These are phyloP conservation scores for Alisma plantagoaquatica DNA, from an alignment of 106 monocot genomes.

Conservation along the genomic window DNA sequence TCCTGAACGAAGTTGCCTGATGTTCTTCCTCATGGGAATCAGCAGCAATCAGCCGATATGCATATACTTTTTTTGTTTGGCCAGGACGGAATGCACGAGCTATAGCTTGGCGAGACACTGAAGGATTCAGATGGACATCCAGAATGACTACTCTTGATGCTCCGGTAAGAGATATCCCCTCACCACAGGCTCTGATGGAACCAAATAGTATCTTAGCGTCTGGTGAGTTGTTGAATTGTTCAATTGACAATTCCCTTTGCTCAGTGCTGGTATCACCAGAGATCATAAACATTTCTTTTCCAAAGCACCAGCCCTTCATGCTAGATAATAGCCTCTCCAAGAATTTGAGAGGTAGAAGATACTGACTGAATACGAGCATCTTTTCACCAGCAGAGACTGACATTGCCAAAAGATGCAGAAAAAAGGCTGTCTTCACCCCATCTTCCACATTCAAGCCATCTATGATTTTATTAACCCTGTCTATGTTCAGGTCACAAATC, in stretches of 20 bases:
- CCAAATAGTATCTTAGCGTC: constrained; percentile 83
- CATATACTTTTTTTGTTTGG: constrained; percentile 55
- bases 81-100: constrained; percentile 84
- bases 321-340: constrained; percentile 48
- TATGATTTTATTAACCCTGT: constrained; percentile 12
- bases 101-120: constrained; percentile 86
- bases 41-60: constrained; percentile 71
- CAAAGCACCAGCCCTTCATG: constrained; percentile 58
- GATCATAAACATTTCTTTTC: constrained; percentile 75
- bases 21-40: constrained; percentile 55
- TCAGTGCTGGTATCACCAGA: constrained; percentile 67
- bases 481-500: constrained; percentile 8
- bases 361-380: constrained; percentile 80
- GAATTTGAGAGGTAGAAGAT: constrained; percentile 76
- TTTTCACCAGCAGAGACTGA: constrained; percentile 58
- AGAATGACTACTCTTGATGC: constrained; percentile 76
- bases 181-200: constrained; percentile 92
- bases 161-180: constrained; percentile 81
- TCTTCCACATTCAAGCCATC: constrained; percentile 23
- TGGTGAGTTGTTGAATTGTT: constrained; percentile 68
- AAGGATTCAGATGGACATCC: constrained; percentile 86
- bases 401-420: constrained; percentile 51
- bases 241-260: constrained; percentile 59
- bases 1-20: constrained; percentile 57
- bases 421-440: constrained; percentile 71